These are phyloP conservation scores for Leccinum olivaceopallidum DNA, from an alignment of 768 basidiomycete species.

Conservation along the genomic window DNA sequence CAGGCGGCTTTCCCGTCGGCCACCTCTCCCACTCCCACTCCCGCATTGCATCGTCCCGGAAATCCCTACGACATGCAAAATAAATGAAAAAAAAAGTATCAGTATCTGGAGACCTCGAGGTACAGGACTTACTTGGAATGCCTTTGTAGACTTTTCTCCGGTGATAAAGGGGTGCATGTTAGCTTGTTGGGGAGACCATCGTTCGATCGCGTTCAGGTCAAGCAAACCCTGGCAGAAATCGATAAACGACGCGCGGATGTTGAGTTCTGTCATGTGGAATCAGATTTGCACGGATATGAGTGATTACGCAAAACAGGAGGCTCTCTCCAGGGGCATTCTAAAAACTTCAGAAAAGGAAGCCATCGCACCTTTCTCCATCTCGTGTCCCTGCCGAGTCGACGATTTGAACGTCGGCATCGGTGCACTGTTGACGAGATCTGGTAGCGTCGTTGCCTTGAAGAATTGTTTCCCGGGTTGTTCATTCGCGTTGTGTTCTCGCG, in stretches of 20 bases:
- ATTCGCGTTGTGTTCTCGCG: slow-evolving; percentile 89
- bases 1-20: slow-evolving; percentile 68
- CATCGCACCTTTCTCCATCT: slow-evolving; percentile 83
- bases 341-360: neutral
- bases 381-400: slow-evolving; percentile 65
- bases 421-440: slow-evolving; percentile 94
- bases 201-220: slow-evolving; percentile 90
- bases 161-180: slow-evolving; percentile 96
- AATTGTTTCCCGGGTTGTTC: slow-evolving; percentile 99
- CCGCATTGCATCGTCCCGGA: slow-evolving; percentile 86
- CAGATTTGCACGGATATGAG: slow-evolving; percentile 17
- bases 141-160: slow-evolving; percentile 87
- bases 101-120: neutral
- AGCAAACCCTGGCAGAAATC: slow-evolving; percentile 96
- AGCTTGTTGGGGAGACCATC: slow-evolving; percentile 98
- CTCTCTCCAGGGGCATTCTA: neutral
- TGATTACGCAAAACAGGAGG: slow-evolving; percentile 10
- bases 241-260: slow-evolving; percentile 92
- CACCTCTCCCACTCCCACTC: slow-evolving; percentile 85
- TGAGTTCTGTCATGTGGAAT: slow-evolving; percentile 64
- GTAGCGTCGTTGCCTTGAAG: slow-evolving; percentile 91
- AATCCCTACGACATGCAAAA: slow-evolving; percentile 1
- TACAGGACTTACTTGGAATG: slow-evolving; percentile 64
- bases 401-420: slow-evolving; percentile 89
- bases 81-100: neutral